Base-by-base conservation (phyloP, 1,139 yeast species). In the Suhomyces wounanorum region DNA sequence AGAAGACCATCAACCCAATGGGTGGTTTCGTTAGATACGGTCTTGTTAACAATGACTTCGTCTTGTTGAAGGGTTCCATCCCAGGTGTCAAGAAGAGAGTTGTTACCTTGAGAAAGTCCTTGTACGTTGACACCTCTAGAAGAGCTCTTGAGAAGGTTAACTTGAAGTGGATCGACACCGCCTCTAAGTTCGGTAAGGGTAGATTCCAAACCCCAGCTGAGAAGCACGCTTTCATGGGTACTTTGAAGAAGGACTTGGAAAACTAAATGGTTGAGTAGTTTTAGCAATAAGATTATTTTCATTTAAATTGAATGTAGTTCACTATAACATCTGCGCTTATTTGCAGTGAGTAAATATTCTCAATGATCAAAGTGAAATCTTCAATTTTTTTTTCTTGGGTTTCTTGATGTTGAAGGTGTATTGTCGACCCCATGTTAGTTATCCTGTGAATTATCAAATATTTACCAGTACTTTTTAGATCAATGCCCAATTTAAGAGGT, bases 161-260 rank as follows among this genome's bases (percentile, higher is more conserved):
- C 86, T 89, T 94, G 82, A 94, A 94, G 83, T 94, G 99, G 99
- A 94, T 94, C 78, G 99, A 94, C 80, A 94, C 99, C 71, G 97
- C 99, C 75, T 94, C 99, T 73, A 92, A 92, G 84, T 94, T 94
- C 90, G 99, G 99, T 89, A 95, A 94, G 91, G 99, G 99, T 85
- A 94, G 99, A 87, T 95, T 95, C 99, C 99, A 95, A 84, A 94
- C 99, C 75, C 96, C 97, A 71, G 99, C 97, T 79, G 99, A 95
- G 87, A 95, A 95, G 92, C 92, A 86, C 77, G 96, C 99, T 75
- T 95, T 95, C 94, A 74, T 92, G 85, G 99, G 99, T 85, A 92
- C 99, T 73, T 88, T 94, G 79, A 95, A 95, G 96, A 92, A 90
- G 88, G 99, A 94, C 72, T 75, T 77, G 61, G 64, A 72, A 62